phyloP scores from a whole-genome alignment of 2,329 filamentous ascomycete genomes.

The Geoglossum cookeanum region DNA sequence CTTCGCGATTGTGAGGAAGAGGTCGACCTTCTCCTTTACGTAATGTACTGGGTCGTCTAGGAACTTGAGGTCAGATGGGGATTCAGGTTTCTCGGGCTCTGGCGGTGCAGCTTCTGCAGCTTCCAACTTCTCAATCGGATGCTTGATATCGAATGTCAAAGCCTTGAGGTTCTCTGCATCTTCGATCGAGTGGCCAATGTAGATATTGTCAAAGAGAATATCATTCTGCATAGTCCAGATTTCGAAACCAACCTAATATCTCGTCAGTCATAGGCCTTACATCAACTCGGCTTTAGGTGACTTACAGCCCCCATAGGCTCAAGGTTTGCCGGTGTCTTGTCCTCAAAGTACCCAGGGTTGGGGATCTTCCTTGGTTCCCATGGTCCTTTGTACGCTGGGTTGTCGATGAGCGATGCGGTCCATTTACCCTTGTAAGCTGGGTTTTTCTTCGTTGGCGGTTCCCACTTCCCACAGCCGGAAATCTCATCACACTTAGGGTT shows the following conservation, averaged over 20 bases:
- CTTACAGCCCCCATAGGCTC: constrained; percentile 94
- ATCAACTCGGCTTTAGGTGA: constrained; percentile 15
- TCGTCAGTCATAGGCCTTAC: constrained; percentile 7
- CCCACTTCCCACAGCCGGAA: constrained; percentile 88
- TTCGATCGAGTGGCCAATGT: constrained; percentile 90
- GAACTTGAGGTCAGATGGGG: constrained; percentile 66
- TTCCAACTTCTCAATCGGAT: constrained; percentile 58
- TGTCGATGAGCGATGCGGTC: constrained; percentile 81
- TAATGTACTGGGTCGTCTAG: constrained; percentile 74
- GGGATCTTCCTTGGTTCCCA: constrained; percentile 92
- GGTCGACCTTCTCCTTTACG: constrained; percentile 79
- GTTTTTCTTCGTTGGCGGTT: constrained; percentile 83
- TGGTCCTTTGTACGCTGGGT: constrained; percentile 91
- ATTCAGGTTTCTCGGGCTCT: constrained; percentile 42
- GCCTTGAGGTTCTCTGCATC: constrained; percentile 78
- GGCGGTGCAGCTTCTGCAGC: constrained; percentile 69
- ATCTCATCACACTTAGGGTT: constrained; percentile 93
- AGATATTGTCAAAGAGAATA: constrained; percentile 99
- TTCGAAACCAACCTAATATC: constrained; percentile 72
- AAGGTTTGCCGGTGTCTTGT: constrained; percentile 90
- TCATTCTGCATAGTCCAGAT: constrained; percentile 99
- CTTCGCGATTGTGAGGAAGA: constrained; percentile 73
- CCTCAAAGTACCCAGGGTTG: constrained; percentile 93
- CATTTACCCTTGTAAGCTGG: constrained; percentile 98
- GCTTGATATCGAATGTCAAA: constrained; percentile 83